Conservation (phyloP, 2,329 filamentous ascomycete genomes). For the Claviceps monticola region DNA sequence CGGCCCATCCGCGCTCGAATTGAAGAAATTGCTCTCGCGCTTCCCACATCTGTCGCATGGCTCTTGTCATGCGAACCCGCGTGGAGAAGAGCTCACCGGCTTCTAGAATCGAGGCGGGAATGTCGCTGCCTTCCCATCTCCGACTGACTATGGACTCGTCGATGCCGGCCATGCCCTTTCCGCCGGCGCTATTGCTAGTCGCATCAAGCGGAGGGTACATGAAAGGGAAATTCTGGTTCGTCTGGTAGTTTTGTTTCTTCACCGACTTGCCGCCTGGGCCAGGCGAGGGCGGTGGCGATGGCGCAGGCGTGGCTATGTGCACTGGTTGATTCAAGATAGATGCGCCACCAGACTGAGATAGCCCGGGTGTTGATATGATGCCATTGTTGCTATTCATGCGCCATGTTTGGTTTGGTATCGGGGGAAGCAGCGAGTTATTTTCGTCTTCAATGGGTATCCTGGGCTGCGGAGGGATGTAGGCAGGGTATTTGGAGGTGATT, state of each 20-base stretch:
- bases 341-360: conserved; percentile 41
- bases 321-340: conserved; percentile 93
- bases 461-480: conserved; percentile 80
- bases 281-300: conserved; percentile 88
- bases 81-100: conserved; percentile 84
- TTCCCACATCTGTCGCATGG: conserved; percentile 88
- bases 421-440: conserved; percentile 80
- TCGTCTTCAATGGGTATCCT: conserved; percentile 77
- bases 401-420: conserved; percentile 60
- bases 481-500: conserved; percentile 93
- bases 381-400: conserved; percentile 46
- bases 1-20: conserved; percentile 80
- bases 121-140: conserved; percentile 85
- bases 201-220: conserved; percentile 89
- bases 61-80: conserved; percentile 80
- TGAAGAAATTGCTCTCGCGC: conserved; percentile 84
- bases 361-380: conserved; percentile 42
- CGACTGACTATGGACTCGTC: conserved; percentile 70
- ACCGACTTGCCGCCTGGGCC: conserved; percentile 76
- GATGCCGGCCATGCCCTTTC: conserved; percentile 69
- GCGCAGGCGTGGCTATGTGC: conserved; percentile 95
- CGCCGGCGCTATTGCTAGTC: conserved; percentile 77
- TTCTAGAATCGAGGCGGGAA: conserved; percentile 88
- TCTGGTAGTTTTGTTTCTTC: conserved; percentile 99
- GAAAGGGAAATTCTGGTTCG: conserved; percentile 96